Conservation (phyloP, 176 grass and related monocot genomes). For the Thinopyrum elongatum region DNA sequence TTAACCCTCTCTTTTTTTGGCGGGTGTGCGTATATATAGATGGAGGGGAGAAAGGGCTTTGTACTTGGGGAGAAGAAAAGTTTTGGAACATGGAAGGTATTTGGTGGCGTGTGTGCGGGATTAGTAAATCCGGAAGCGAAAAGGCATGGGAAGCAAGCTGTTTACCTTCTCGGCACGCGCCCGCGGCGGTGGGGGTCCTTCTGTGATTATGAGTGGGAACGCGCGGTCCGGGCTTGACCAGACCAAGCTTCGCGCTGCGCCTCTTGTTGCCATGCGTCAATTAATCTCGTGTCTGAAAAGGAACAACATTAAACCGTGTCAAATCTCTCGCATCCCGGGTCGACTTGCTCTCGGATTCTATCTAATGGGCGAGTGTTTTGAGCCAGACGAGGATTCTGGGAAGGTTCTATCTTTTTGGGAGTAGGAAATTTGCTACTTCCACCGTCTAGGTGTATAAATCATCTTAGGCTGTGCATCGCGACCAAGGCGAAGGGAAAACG, state of each 20-base stretch:
- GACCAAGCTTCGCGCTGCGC: neutral
- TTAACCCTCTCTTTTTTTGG: neutral
- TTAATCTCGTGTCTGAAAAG: neutral
- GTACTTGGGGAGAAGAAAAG: neutral
- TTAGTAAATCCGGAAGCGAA: neutral
- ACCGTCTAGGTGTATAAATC: too few relatives aligned
- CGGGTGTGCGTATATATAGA: slow-evolving; percentile 23
- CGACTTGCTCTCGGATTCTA: too few relatives aligned
- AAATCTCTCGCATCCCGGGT: neutral
- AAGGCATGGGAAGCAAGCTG: slow-evolving; percentile 28
- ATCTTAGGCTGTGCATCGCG: too few relatives aligned
- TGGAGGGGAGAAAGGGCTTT: neutral
- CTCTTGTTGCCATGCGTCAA: neutral
- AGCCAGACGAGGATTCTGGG: too few relatives aligned
- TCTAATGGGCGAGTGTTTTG: too few relatives aligned
- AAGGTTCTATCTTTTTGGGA: too few relatives aligned
- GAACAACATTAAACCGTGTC: neutral
- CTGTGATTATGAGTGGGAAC: too few relatives aligned
- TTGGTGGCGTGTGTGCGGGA: neutral
- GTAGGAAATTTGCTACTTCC: too few relatives aligned
- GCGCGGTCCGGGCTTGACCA: neutral
- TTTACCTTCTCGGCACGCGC: neutral
- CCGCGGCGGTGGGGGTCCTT: too few relatives aligned
- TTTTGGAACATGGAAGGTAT: slow-evolving; percentile 32
- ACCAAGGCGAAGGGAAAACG: too few relatives aligned